Evolutionary conservation across 1,284 basidiomycete species (phyloP).

Genomic region (Puccinia coronata): DNA sequence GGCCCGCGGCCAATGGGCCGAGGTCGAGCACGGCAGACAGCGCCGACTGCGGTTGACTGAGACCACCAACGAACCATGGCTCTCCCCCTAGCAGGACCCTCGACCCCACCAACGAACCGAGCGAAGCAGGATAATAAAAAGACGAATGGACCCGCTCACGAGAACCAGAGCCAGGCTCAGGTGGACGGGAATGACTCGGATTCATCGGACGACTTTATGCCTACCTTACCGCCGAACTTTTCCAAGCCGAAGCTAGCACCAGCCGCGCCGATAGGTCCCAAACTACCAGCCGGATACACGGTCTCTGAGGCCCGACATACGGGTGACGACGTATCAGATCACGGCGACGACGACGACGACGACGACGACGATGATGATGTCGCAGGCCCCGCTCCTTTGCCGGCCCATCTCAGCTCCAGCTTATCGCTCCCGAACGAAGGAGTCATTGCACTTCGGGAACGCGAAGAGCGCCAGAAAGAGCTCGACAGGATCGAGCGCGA

Average conservation of each 20-base stretch:
- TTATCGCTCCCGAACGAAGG: slow-evolving; percentile 14
- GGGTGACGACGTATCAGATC: neutral
- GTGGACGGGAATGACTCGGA: slow-evolving; percentile 12
- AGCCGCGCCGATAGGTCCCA: slow-evolving; percentile 24
- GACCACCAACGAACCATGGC: too few species aligned
- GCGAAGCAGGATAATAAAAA: neutral
- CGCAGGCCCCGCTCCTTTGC: slow-evolving; percentile 32
- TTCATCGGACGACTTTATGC: slow-evolving; percentile 44
- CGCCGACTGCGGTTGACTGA: too few species aligned
- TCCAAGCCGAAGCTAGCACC: neutral
- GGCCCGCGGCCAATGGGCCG: too few species aligned
- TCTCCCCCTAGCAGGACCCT: too few species aligned
- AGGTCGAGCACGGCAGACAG: too few species aligned
- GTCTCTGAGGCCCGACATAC: neutral
- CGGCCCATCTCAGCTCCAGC: neutral
- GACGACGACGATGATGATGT: slow-evolving; percentile 16
- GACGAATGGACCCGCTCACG: neutral
- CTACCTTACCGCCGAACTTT: slow-evolving; percentile 11
- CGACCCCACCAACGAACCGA: neutral
- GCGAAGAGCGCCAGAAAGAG: slow-evolving; percentile 68
- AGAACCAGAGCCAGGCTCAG: too few species aligned
- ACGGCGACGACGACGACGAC: neutral
- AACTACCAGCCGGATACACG: slow-evolving; percentile 16
- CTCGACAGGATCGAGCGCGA: slow-evolving; percentile 57
- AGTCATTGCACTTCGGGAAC: slow-evolving; percentile 63